Percentiles rank a stretch among this genome's conserved stretches.
These are phyloP conservation scores for Talaromyces funiculosus DNA, from an alignment of 2,329 filamentous ascomycete genomes.

Conservation along the genomic window DNA sequence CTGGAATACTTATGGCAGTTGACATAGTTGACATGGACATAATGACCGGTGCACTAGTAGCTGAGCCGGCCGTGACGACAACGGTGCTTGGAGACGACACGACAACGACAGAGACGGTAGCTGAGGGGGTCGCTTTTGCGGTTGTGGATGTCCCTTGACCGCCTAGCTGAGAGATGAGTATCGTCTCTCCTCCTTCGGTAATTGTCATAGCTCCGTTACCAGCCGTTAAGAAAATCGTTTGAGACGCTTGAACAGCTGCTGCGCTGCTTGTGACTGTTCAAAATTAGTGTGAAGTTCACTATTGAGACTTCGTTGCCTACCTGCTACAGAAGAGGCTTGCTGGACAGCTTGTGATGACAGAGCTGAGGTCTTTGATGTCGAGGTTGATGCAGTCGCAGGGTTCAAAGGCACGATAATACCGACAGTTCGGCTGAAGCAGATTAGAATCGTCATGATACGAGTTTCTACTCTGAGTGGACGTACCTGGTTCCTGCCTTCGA, in stretches of 20 bases:
- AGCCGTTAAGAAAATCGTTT: background rate
- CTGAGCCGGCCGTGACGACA: background rate
- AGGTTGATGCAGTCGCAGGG: background rate
- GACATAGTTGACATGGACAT: background rate
- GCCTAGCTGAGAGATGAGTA: background rate
- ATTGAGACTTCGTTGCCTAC: background rate
- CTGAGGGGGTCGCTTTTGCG: background rate
- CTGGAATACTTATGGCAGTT: background rate
- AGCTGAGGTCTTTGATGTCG: background rate
- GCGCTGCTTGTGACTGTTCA: background rate
- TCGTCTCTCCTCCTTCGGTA: background rate
- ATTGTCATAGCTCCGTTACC: background rate
- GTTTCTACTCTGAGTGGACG: background rate
- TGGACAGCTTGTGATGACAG: background rate
- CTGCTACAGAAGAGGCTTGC: background rate
- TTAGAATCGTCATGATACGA: background rate
- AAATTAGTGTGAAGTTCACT: background rate
- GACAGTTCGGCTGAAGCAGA: background rate
- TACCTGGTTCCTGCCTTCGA: background rate
- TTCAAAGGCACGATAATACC: background rate
- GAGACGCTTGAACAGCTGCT: background rate
- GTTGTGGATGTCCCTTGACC: background rate
- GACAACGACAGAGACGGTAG: constrained; percentile 2
- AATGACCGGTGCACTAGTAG: background rate
- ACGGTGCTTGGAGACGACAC: constrained; percentile 4